A percentile compares a stretch with the other conserved stretches of the same genome.
Evolutionary conservation across 768 basidiomycete species (phyloP).

Genomic region (Auriscalpium vulgare): DNA sequence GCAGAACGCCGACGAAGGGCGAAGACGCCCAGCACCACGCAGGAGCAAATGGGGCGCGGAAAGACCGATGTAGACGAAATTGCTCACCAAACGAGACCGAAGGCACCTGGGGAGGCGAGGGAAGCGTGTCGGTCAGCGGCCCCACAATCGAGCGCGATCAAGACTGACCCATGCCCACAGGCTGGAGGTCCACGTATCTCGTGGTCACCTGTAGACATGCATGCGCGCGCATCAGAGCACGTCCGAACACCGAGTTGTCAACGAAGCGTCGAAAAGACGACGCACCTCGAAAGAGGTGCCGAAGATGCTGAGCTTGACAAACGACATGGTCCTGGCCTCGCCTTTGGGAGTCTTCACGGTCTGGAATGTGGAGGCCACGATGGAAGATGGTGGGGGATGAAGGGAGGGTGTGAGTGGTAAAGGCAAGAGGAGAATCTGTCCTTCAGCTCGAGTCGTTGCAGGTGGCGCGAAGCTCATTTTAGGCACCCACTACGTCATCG

Average conservation of each 20-base stretch:
- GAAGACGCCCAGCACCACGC: background rate
- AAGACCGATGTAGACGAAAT: background rate
- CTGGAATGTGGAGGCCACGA: background rate
- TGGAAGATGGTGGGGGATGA: background rate
- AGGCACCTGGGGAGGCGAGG: conserved; percentile 55
- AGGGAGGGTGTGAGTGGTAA: background rate
- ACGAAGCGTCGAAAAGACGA: conserved; percentile 1
- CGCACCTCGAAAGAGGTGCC: conserved; percentile 93
- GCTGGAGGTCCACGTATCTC: conserved; percentile 97
- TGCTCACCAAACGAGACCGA: conserved; percentile 90
- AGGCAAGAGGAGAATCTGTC: background rate
- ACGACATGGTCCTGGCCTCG: conserved; percentile 52
- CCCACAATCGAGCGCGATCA: conserved; percentile 2
- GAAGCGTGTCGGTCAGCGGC: background rate
- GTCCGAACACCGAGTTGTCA: no score
- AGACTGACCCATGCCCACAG: conserved; percentile 93
- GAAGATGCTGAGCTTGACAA: conserved; percentile 97
- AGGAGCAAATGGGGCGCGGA: background rate
- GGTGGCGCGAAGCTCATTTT: no score
- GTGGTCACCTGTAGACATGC: conserved; percentile 73
- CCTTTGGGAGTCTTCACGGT: conserved; percentile 1
- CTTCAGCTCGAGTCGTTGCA: no score
- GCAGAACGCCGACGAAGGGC: background rate
- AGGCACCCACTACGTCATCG: no score
- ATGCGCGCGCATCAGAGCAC: background rate